Base-by-base conservation (phyloP, 208 protist species). In the Crithidia mellificae region DNA sequence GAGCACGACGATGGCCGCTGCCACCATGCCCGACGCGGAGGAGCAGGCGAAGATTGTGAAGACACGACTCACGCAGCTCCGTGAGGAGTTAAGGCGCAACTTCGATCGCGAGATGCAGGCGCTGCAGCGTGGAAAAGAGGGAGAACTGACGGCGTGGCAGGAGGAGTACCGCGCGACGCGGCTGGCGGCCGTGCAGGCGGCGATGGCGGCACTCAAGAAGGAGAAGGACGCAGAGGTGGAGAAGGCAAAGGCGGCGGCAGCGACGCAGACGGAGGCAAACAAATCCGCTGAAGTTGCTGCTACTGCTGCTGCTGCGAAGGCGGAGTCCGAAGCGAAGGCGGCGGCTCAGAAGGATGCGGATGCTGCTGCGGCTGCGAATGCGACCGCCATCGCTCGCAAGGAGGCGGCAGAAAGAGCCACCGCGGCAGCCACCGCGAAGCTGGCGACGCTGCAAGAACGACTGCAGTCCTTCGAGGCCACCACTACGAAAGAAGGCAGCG, bases 31-130 rank as follows among this genome's bases (percentile, higher is more conserved):
- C 39, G 49, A 51, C n/a, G 66, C 83, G 32, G 75, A 77, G 65
- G 80, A 88, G 38, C 72, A 77, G 68, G 55, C 79, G 53, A 65
- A 62, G 36, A 32, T 63, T 25, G 53, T 84, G n/a, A 65, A 77
- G 27, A 49, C 27, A 49, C 64, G 64, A 3, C 43, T 85, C 15
- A 47, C 22, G 46, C 49, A 72, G 32, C 46, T 73, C 17, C 69
- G 63, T n/a, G 66, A 68, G 34, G 51, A 59, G 43, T 41, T 66
- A 17, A 43, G 34, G 24, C 56, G 30, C 54, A 46, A 63, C 56
- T 62, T 79, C 14, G 70, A 80, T 20, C 25, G 24, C 12, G 68
- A 69, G 46, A 34, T 64, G 38, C 39, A 53, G 67, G 39, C n/a
- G 38, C 59, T 81, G 47, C 53, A 53, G 46, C 46, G 24, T 29